Base-by-base conservation (phyloP, 2,329 filamentous ascomycete genomes). In the Elsinoe arachidis region DNA sequence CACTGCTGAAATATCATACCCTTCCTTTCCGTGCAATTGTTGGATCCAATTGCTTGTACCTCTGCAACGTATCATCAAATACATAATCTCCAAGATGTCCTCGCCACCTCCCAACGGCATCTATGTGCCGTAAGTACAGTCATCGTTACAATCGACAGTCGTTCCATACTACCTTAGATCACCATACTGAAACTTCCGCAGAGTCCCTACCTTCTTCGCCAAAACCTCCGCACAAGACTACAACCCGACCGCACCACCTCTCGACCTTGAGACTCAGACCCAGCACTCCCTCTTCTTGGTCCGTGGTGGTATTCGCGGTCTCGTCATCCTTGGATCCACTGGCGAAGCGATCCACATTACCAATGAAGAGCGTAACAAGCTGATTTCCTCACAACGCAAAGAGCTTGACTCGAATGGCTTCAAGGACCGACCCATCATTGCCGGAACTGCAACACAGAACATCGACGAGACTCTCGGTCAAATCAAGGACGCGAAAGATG, bases 171-270 rank as follows among this genome's bases (percentile, higher is more conserved):
- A n/a, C n/a, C n/a, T n/a, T n/a, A n/a, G n/a, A n/a, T n/a, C n/a
- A n/a, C n/a, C 23, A 33, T 17, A 46, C 47, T 58, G 33, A 59
- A 37, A 23, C 19, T 23, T 10, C 3, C 11, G 26, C 57, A 62
- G 61, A 10, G 76, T 83, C 43, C 83, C 83, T 5, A 86, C 83
- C 52, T 86, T 86, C 74, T 86, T 84, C 73, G 76, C 81, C 70
- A 63, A 74, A 66, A 69, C 72, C 39, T 64, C 67, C 49, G 65
- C 74, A 4, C 67, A 75, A 30, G 67, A 72, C 49, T 76, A 75
- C 59, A 70, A 75, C 47, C 63, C 74, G 5, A 67, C 76, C 46
- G 74, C 78, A 47, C 72, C 80, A 23, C 73, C 77, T 5, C 72
- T 85, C 53, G 83, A 86, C 63, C 70, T 82, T 59, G 72, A 78